Evolutionary conservation across 352 stramenopile species (phyloP), one percentile per base, ranked within the genome.

Genomic region (Globisporangium apiculatum): DNA sequence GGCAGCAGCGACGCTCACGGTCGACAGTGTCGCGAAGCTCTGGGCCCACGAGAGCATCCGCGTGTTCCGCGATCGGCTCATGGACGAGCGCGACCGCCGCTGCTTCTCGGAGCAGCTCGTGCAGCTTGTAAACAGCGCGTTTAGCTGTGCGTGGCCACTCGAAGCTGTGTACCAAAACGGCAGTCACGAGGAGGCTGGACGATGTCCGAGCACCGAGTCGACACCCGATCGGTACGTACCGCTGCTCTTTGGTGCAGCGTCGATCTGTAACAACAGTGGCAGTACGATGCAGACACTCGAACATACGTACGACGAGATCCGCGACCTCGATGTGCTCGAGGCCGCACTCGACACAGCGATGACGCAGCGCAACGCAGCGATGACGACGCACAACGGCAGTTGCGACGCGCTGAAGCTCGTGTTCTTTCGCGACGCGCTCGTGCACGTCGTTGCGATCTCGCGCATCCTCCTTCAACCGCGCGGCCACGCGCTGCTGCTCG

Each of bases 1-100:
- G 31, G 38, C 46, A 10, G 9, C 36, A 41, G 56, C 56, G 51
- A 51, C 15, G 15, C 58, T 78, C 42, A 68, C 65, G 4, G 45
- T 61, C 1, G 81, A 89, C n/a, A 73, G 69, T 0, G 69, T 97
- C 4, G 55, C 72, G 0, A 76, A 71, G 18, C 69, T 98, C 5
- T 98, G 92, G 87, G 76, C 87, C 18, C 91, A 98, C 55, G 94
- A 98, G 60, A 81, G 67, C 38, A 79, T 91, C 58, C 73, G 94
- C 2, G 91, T 98, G 3, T 98, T 98, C 55, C 87, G 94, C 15
- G 93, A 98, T 61, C 89, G 93, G 7, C 62, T 98, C 3, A 83
- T 93, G 42, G 89, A 89, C 14, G 72, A 70, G 4, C 58, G 55
- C 3, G 93, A 98, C 55, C 86, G 95, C 60, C 53, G 63, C 31